Conservation (phyloP, 2,329 filamentous ascomycete species). For the Akanthomyces lecanii region DNA sequence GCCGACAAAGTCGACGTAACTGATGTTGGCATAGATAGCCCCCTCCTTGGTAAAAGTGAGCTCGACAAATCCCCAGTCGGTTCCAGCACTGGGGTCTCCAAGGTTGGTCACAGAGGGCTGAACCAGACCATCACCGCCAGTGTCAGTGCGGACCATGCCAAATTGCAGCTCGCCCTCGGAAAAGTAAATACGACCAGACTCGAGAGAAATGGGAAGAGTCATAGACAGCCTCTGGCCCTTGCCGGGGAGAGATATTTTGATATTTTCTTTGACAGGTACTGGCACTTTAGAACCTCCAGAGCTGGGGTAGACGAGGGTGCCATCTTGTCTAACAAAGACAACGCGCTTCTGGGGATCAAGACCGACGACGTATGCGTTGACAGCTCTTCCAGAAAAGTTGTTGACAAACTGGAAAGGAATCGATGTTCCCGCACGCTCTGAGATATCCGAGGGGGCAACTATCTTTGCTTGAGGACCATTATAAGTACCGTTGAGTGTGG, state of each 20-base stretch:
- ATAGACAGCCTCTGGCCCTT: constrained; percentile 35
- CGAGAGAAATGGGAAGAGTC: constrained; percentile 37
- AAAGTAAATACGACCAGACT: constrained; percentile 43
- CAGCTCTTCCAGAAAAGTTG: constrained; percentile 34
- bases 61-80: constrained; percentile 50
- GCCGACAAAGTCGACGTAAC: constrained; percentile 49
- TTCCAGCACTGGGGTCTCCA: constrained; percentile 37
- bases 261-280: constrained; percentile 33
- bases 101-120: constrained; percentile 45
- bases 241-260: constrained; percentile 40
- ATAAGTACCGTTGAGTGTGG: constrained; percentile 38
- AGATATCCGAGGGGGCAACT: constrained; percentile 3
- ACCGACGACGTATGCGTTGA: constrained; percentile 45
- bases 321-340: constrained; percentile 41
- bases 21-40: constrained; percentile 44
- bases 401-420: constrained; percentile 38
- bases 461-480: constrained; percentile 17
- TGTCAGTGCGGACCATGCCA: constrained; percentile 32
- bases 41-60: constrained; percentile 39
- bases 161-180: constrained; percentile 40
- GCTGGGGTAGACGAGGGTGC: constrained; percentile 39
- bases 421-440: constrained; percentile 1
- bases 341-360: constrained; percentile 36
- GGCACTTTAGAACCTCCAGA: constrained; percentile 33
- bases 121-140: constrained; percentile 37